Conservation (phyloP, 768 basidiomycete genomes). For the Hericium coralloides region DNA sequence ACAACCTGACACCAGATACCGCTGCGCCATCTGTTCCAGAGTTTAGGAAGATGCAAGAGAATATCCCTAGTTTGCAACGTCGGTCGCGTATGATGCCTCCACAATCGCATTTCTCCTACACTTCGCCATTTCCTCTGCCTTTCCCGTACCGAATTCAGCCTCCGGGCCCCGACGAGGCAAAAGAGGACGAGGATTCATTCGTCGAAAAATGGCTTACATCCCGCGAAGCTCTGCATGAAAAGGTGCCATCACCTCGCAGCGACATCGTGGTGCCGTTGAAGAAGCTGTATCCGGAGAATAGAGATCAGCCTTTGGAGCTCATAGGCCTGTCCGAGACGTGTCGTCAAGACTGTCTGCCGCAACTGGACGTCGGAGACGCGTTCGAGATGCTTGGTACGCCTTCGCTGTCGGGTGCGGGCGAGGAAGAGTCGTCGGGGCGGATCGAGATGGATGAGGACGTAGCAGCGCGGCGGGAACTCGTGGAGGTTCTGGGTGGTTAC, state of each 20-base stretch:
- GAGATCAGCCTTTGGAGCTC: conserved; percentile 48
- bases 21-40: conserved; percentile 39
- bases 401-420: conserved; percentile 27
- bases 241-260: conserved; percentile 14
- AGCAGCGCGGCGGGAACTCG: conserved; percentile 54
- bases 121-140: conserved; percentile 70
- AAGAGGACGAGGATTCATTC: conserved; percentile 46
- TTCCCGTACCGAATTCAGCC: conserved; percentile 76
- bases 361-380: conserved; percentile 82
- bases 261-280: conserved; percentile 25
- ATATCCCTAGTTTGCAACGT: conserved; percentile 58
- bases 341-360: conserved; percentile 70
- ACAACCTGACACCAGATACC: conserved; percentile 51
- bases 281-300: conserved; percentile 37
- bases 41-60: conserved; percentile 43
- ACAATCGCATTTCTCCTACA: conserved; percentile 67
- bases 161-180: conserved; percentile 38
- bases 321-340: conserved; percentile 66
- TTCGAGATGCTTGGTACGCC: conserved; percentile 58
- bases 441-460: conserved; percentile 24
- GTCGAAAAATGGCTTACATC: conserved; percentile 72
- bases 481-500: conserved; percentile 77
- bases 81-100: conserved; percentile 52
- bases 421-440: conserved; percentile 19
- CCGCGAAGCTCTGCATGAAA: conserved; percentile 46